Evolutionary conservation across 1,284 basidiomycete genomes (phyloP), one percentile per base, ranked within the genome.

Genomic region (Melampsora abietis-canadensis): DNA sequence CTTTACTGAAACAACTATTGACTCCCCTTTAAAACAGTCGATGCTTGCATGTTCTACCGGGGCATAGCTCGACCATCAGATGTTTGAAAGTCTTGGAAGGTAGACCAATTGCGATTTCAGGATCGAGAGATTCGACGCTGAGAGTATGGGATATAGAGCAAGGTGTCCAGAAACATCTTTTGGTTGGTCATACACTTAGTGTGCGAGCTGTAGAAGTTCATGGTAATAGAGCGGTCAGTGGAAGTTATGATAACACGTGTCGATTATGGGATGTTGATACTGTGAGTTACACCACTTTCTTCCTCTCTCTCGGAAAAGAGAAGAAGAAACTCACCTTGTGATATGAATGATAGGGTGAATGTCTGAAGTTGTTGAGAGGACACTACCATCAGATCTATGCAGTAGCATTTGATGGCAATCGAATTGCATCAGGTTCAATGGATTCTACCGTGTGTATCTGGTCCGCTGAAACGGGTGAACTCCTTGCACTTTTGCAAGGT

Each of bases 361-460:
- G 94, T 81, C 78, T 95, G 51, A 90, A 92, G 76, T 87, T 92
- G 27, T 87, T 98, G 48, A 81, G 86, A n/a, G 95, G 95, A 0
- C 95, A 98, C 82, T 88, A 89, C 77, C 89, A 92, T 80, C 91
- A 95, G 83, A 91, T 98, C 51, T 98, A 98, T 81, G 89, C 90
- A 0, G 90, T 98, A 27, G 92, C 93, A 0, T 97, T 94, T 78
- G 93, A 97, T 80, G 94, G 95, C 1, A 83, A 87, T 30, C 85
- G 88, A 34, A 87, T 97, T 46, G 92, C 90, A 0, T 92, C 92
- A 5, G 95, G 94, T 2, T 91, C 90, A 57, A 84, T 97, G 78
- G 93, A 97, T 79, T 94, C 92, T 19, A 94, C 91, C 0, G 92
- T 97, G 12, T 85, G 92, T 12, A 87, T 96, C 1, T 95, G 93